phyloP scores from a whole-genome alignment of 805 yeast genomes.

The Pichia californica region DNA sequence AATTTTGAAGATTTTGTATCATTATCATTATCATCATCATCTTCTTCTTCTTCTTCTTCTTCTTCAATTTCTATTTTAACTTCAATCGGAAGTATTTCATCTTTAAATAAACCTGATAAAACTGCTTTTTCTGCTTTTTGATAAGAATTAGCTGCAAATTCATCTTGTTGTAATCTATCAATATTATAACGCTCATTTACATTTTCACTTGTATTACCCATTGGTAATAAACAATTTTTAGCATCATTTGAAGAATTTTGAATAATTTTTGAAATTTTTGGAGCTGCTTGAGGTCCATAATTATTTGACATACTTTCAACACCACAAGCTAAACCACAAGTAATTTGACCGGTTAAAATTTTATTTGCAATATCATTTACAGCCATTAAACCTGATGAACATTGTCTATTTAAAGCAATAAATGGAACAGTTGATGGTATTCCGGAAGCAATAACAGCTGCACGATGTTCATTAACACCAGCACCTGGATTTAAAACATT shows the following conservation, averaged over 20 bases:
- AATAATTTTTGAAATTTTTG: slow-evolving; percentile 45
- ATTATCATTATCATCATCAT: slow-evolving; percentile 3
- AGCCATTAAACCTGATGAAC: slow-evolving; percentile 91
- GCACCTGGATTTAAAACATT: slow-evolving; percentile 90
- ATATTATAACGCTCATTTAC: slow-evolving; percentile 64
- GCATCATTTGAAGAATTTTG: slow-evolving; percentile 41
- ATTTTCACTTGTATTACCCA: slow-evolving; percentile 95
- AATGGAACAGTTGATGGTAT: slow-evolving; percentile 77
- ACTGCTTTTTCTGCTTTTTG: slow-evolving; percentile 78
- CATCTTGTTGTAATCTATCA: slow-evolving; percentile 71
- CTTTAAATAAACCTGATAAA: slow-evolving; percentile 65
- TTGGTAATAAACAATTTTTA: slow-evolving; percentile 81
- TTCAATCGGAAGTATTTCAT: slow-evolving; percentile 81
- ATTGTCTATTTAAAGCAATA: slow-evolving; percentile 84
- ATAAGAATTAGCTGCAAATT: slow-evolving; percentile 82
- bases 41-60: slow-evolving; percentile 45
- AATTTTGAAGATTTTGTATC: neutral
- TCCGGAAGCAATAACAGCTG: slow-evolving; percentile 87
- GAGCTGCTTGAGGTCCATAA: slow-evolving; percentile 76
- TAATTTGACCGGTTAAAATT: slow-evolving; percentile 82
- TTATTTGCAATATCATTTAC: slow-evolving; percentile 85
- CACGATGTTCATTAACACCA: slow-evolving; percentile 92
- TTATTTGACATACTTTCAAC: slow-evolving; percentile 91
- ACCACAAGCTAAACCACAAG: slow-evolving; percentile 86
- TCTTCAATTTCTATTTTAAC: slow-evolving; percentile 51